Evolutionary conservation across 2,329 filamentous ascomycete species (phyloP).

Genomic region (Monilinia laxa): DNA sequence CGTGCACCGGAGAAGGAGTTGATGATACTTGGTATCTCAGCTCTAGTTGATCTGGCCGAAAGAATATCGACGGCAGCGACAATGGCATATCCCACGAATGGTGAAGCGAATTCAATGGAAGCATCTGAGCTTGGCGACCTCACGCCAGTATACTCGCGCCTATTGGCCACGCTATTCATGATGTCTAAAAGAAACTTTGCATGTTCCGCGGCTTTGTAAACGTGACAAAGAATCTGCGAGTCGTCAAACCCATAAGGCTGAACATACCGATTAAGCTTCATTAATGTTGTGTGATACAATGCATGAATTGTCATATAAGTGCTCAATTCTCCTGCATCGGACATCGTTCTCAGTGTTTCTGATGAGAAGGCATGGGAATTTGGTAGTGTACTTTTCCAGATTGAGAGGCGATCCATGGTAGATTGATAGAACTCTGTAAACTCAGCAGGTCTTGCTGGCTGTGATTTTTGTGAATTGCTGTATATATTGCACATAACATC

Average conservation of each 20-base stretch:
- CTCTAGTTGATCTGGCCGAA: conserved; percentile 56
- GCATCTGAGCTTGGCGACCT: neutral
- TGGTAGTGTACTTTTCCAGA: conserved; percentile 60
- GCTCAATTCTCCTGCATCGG: conserved; percentile 54
- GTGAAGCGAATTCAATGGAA: conserved; percentile 49
- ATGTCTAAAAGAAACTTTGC: conserved; percentile 54
- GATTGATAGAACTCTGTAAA: conserved; percentile 50
- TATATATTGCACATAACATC: conserved; percentile 62
- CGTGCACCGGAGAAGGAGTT: conserved; percentile 54
- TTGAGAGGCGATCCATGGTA: conserved; percentile 52
- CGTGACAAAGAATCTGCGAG: conserved; percentile 47
- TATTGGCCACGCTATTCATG: conserved; percentile 45
- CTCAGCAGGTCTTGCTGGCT: conserved; percentile 39
- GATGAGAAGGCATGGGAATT: conserved; percentile 53
- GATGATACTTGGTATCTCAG: conserved; percentile 52
- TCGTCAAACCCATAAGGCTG: conserved; percentile 46
- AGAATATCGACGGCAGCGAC: conserved; percentile 66
- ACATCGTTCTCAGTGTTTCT: conserved; percentile 57
- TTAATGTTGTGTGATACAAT: conserved; percentile 62
- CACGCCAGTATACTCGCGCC: conserved; percentile 26
- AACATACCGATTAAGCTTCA: conserved; percentile 64
- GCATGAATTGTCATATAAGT: conserved; percentile 64
- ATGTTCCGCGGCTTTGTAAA: conserved; percentile 51
- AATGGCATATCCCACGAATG: conserved; percentile 61
- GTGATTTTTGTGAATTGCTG: conserved; percentile 44